These are phyloP conservation scores for Colletotrichum sp. DNA, from an alignment of 2,329 filamentous ascomycete species.

Conservation along the genomic window DNA sequence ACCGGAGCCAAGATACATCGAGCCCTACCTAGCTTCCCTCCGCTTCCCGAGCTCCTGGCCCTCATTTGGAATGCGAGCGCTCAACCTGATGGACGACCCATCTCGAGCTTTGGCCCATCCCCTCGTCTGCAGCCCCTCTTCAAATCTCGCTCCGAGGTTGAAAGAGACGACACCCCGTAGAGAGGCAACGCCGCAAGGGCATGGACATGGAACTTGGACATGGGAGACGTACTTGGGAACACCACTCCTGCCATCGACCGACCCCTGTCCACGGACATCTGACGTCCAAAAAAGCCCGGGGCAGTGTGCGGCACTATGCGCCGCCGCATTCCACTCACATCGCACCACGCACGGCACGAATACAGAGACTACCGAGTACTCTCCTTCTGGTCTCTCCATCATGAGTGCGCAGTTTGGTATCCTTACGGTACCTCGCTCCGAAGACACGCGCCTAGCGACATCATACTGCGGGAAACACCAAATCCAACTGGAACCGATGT, in stretches of 20 bases:
- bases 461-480: neutral
- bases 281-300: neutral
- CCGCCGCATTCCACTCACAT: neutral
- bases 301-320: neutral
- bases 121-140: neutral
- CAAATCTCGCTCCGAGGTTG: slow-evolving; percentile 2
- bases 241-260: neutral
- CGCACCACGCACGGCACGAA: neutral
- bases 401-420: neutral
- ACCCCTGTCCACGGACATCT: slow-evolving; percentile 1
- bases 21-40: neutral
- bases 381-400: neutral
- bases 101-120: neutral
- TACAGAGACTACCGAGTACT: neutral
- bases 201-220: neutral
- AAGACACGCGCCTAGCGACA: neutral
- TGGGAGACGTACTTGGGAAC: neutral
- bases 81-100: neutral
- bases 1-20: neutral
- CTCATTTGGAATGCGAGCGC: neutral
- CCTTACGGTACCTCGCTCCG: neutral
- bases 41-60: neutral
- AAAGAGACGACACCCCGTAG: neutral
- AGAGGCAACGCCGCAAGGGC: neutral
- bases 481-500: neutral